Base-by-base conservation (phyloP, 2,329 filamentous ascomycete species). In the Monosporascus sp. region DNA sequence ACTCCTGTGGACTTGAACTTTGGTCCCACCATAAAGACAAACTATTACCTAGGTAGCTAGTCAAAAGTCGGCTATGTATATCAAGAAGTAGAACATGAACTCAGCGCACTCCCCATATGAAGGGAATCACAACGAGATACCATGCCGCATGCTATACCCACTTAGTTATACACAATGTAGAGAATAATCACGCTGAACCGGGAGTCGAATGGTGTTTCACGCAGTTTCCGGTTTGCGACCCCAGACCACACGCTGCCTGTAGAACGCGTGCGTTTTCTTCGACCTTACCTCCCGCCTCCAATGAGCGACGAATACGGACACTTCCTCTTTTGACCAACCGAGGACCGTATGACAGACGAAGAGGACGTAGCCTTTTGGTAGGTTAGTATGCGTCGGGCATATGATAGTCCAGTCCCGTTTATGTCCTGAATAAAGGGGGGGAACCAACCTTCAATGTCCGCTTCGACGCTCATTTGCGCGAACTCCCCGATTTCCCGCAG, bases 321-420 rank as follows among this genome's bases (percentile, higher is more conserved):
- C 66, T 4, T 74, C 67, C 2, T 68, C 63, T 8, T 59, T 63
- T 0, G 63, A 61, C 72, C 71, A 74, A 0, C 69, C 69, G 5
- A 65, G 54, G 16, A 72, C 68, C 49, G 73, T 65, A 17, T 71
- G 65, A 0, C 63, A 65, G 50, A 74, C 67, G 37, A 65, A 71
- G 9, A 69, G 62, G 2, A 52, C 62, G 34, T 46, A 46, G 11
- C 43, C 43, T 46, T 46, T 27, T 7, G 14, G 20, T 26, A 11
- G 41, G 22, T 24, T 46, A 24, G 24, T 19, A 20, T 43, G 26
- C 16, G 7, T 31, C 8, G 14, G 43, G 24, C 11, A 19, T 7
- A n/a, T 7, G n/a, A n/a, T 7, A 14, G 17, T n/a, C 20, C 14
- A 26, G 3, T 20, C 7, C 41, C 11, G 41, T 34, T 34, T 14